A percentile compares a stretch with the other conserved stretches of the same genome.
phyloP scores from a whole-genome alignment of 352 stramenopile species.

The Pseudoperonospora humuli region DNA sequence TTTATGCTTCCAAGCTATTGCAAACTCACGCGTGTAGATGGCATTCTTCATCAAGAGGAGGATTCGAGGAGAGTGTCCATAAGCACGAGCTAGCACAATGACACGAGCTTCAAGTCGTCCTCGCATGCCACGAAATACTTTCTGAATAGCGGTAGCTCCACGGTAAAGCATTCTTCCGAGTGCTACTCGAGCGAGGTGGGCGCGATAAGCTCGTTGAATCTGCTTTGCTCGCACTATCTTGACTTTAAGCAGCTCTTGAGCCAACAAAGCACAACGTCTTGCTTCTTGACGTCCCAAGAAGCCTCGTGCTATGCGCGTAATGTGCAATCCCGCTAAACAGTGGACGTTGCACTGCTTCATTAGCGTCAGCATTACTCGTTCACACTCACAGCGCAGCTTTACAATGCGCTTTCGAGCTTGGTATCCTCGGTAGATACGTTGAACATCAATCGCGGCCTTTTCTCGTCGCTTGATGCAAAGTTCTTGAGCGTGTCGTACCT shows the following conservation, averaged over 20 bases:
- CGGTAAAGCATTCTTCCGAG: slow-evolving; percentile 30
- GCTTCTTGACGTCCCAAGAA: slow-evolving; percentile 30
- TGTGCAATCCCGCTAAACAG: slow-evolving; percentile 24
- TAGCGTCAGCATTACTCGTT: slow-evolving; percentile 8
- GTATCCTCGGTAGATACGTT: slow-evolving; percentile 38
- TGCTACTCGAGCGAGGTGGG: slow-evolving; percentile 39
- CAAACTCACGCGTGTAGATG: slow-evolving; percentile 52
- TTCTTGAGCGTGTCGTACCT: slow-evolving; percentile 11
- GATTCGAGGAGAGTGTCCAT: slow-evolving; percentile 30
- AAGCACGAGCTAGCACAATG: slow-evolving; percentile 39
- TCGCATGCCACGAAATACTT: slow-evolving; percentile 38
- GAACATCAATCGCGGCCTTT: slow-evolving; percentile 22
- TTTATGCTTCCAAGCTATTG: slow-evolving; percentile 48
- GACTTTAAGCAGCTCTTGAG: slow-evolving; percentile 15
- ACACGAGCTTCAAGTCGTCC: slow-evolving; percentile 28
- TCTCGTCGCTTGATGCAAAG: slow-evolving; percentile 14
- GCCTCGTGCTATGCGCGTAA: slow-evolving; percentile 34
- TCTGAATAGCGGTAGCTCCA: slow-evolving; percentile 41
- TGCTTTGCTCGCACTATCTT: slow-evolving; percentile 21
- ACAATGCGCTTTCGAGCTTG: slow-evolving; percentile 10
- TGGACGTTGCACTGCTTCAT: slow-evolving; percentile 6
- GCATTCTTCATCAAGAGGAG: slow-evolving; percentile 37
- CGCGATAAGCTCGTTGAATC: slow-evolving; percentile 50
- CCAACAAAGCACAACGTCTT: slow-evolving; percentile 9
- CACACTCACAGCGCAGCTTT: slow-evolving; percentile 10